Conservation (phyloP, 306 rosid species). For the Citrullus mucosospermus region DNA sequence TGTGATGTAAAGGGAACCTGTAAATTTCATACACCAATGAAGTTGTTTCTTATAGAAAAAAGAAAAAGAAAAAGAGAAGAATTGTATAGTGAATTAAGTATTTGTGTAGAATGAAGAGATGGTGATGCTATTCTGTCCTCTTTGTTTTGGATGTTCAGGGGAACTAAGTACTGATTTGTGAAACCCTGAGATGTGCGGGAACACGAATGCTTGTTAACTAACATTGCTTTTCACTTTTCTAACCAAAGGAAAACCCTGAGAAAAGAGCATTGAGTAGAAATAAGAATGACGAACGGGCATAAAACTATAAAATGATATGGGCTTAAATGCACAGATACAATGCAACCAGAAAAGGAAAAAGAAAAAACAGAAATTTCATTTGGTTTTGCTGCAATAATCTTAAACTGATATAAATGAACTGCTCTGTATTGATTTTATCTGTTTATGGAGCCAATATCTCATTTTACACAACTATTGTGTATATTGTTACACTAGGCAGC, state of each 20-base stretch:
- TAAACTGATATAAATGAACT: background rate
- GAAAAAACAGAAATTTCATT: background rate
- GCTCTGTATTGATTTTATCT: background rate
- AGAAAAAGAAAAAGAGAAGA: too few species aligned
- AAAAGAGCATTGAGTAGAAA: background rate
- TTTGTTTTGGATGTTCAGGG: background rate
- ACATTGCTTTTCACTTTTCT: background rate
- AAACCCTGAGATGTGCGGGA: background rate
- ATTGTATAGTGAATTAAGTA: background rate
- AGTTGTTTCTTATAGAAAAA: too few species aligned
- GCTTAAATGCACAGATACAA: background rate
- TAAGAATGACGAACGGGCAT: background rate
- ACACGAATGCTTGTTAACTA: background rate
- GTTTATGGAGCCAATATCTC: background rate
- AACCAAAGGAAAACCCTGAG: background rate
- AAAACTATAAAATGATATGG: background rate
- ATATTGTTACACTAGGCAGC: background rate
- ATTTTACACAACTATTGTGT: background rate
- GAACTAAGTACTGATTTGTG: background rate
- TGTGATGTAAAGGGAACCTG: too few species aligned
- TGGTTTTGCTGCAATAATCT: background rate
- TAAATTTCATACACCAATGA: too few species aligned
- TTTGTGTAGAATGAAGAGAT: background rate
- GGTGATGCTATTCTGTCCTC: background rate
- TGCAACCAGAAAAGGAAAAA: background rate